Base-by-base conservation (phyloP, 306 rosid species). In the Adenanthera pavonina region DNA sequence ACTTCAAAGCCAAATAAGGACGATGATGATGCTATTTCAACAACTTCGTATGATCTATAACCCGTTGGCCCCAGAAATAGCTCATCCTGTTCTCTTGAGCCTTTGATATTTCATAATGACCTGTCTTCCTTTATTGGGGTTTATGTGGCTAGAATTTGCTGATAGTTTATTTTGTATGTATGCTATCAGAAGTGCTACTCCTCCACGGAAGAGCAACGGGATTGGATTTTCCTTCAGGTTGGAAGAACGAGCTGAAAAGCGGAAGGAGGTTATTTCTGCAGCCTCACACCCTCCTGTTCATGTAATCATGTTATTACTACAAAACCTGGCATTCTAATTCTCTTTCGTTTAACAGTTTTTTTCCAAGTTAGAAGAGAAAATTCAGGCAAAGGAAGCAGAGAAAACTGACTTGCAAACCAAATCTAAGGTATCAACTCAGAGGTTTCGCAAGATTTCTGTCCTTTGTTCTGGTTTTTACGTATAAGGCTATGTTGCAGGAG, bases 221-320 rank as follows among this genome's bases (percentile, higher is more conserved):
- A 78, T 87, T 14, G 92, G 93, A 56, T 92, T 93, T 87, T 87
- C 97, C 77, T 95, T 78, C 89, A 86, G 96, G 83, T 83, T 92
- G 96, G 94, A 90, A 73, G 98, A 95, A 84, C 90, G 99, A 56
- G 99, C 97, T 17, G 99, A 94, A 78, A 95, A 95, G 79, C 84
- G 99, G 84, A 95, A 86, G 87, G 97, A 95, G 99, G 98, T 95
- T 48, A 43, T 71, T 84, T 46, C 78, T 59, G 43, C 53, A 78
- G 54, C 79, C 69, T 41, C 81, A 30, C 47, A 47, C 43, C 78
- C 40, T 59, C 20, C 83, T 66, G n/a, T 40, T 40, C 6, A 3
- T 38, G 2, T 38, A 38, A 38, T 38, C 8, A 65, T 72, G 5
- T 34, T n/a, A 47, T 44, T 72, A 69, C 53, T 60, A 44, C 13